These are phyloP conservation scores for Acanthamoeba culbertsoni DNA, from an alignment of 208 protist genomes.

Conservation along the genomic window DNA sequence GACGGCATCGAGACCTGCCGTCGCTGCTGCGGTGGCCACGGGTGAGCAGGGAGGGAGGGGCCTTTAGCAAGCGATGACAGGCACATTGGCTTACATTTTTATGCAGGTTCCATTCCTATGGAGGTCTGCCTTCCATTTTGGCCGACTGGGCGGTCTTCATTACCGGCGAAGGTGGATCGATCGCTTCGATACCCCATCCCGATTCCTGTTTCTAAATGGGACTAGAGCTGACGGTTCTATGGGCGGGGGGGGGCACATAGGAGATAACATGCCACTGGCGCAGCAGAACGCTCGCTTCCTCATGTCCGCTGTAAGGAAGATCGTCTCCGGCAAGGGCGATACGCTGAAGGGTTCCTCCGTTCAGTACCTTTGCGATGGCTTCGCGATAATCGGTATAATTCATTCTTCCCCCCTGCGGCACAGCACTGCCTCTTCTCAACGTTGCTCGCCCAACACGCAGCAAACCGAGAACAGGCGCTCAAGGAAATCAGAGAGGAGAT, in stretches of 20 bases:
- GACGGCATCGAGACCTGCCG: slow-evolving; percentile 28
- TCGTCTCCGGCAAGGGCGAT: not conserved
- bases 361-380: not conserved
- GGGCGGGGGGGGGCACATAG: too few relatives aligned
- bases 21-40: slow-evolving; percentile 50
- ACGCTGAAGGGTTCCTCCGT: not conserved
- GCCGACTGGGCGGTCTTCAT: slow-evolving; percentile 38
- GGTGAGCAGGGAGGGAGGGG: not conserved
- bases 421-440: not conserved
- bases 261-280: slow-evolving; percentile 53
- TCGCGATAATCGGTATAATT: not conserved
- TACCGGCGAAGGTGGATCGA: not conserved
- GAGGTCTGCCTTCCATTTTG: not conserved
- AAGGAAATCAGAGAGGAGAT: not conserved
- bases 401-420: not conserved
- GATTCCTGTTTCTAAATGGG: not conserved
- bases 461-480: not conserved
- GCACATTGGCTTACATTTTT: not conserved
- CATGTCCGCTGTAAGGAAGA: slow-evolving; percentile 14
- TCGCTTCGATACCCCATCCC: not conserved
- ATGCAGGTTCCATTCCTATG: not conserved
- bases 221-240: not conserved
- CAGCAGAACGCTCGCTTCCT: slow-evolving; percentile 60
- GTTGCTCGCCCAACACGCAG: not conserved
- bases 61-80: not conserved